Conservation (phyloP, 2,329 filamentous ascomycete genomes). For the Epicoccum nigrum region DNA sequence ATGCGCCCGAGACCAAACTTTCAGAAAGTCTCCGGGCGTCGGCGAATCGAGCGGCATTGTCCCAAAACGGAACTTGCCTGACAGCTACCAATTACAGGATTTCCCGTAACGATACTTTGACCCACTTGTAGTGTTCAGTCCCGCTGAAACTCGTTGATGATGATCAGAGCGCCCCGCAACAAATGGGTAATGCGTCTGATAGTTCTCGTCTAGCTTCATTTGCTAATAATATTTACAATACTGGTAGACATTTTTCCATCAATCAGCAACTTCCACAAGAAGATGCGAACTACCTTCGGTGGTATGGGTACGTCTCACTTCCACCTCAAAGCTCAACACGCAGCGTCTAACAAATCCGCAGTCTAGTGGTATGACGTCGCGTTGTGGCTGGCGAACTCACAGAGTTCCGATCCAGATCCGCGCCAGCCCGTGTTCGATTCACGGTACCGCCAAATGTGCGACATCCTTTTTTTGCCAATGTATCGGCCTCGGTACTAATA, state of each 20-base stretch:
- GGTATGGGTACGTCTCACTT: conserved; percentile 21
- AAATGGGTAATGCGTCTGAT: no score
- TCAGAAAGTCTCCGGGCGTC: conserved; percentile 10
- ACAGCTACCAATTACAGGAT: no score
- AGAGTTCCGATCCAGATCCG: conserved; percentile 31
- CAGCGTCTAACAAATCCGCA: neutral
- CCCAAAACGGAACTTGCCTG: conserved; percentile 9
- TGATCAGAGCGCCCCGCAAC: no score
- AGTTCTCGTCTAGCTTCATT: no score
- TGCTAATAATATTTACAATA: neutral
- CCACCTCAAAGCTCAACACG: neutral
- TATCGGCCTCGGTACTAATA: no score
- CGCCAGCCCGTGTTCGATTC: conserved; percentile 42
- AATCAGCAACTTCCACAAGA: conserved; percentile 5
- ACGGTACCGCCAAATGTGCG: conserved; percentile 34
- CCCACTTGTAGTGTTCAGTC: neutral
- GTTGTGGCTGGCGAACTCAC: conserved; percentile 36
- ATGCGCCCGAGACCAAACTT: conserved; percentile 31
- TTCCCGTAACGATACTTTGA: no score
- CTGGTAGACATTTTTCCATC: neutral
- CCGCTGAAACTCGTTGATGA: no score
- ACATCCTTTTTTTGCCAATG: conserved; percentile 25
- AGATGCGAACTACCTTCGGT: conserved; percentile 8
- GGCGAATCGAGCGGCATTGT: conserved; percentile 8
- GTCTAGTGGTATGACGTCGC: conserved; percentile 43